These are phyloP conservation scores for Tetradesmus obliquus DNA, from an alignment of 139 green algal genomes.

Conservation along the genomic window DNA sequence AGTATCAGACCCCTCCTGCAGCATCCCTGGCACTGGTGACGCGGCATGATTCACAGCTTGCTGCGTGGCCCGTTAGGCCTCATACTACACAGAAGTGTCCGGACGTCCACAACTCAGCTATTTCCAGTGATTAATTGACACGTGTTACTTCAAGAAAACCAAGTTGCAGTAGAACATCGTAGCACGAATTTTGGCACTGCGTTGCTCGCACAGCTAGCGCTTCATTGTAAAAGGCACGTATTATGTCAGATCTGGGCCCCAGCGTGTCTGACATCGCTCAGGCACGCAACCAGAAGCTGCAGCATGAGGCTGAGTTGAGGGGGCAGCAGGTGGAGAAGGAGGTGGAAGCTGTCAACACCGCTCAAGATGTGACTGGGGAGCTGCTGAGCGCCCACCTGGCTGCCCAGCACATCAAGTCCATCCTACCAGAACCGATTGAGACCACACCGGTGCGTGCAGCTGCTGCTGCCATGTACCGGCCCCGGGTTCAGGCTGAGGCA, in stretches of 20 bases:
- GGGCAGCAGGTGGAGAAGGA: background rate
- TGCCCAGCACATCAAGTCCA: background rate
- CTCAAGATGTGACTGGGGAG: background rate
- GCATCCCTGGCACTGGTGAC: background rate
- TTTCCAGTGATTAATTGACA: background rate
- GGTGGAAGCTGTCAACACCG: background rate
- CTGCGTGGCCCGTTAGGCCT: background rate
- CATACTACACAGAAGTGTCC: background rate
- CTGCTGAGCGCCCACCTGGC: background rate
- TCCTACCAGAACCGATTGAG: background rate
- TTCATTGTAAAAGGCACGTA: background rate
- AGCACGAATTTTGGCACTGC: background rate
- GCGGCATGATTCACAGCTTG: background rate
- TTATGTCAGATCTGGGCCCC: background rate
- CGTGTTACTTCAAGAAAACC: background rate
- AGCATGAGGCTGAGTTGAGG: background rate
- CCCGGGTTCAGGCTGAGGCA: background rate
- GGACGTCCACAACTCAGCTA: background rate
- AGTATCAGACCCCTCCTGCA: background rate
- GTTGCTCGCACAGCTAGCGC: background rate
- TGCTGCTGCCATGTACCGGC: background rate
- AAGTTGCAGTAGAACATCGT: background rate
- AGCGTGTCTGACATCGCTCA: slow-evolving; percentile 23
- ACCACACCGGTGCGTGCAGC: background rate
- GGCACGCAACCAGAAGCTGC: slow-evolving; percentile 24